phyloP scores from a whole-genome alignment of 306 rosid species.

The Fagus sylvatica region DNA sequence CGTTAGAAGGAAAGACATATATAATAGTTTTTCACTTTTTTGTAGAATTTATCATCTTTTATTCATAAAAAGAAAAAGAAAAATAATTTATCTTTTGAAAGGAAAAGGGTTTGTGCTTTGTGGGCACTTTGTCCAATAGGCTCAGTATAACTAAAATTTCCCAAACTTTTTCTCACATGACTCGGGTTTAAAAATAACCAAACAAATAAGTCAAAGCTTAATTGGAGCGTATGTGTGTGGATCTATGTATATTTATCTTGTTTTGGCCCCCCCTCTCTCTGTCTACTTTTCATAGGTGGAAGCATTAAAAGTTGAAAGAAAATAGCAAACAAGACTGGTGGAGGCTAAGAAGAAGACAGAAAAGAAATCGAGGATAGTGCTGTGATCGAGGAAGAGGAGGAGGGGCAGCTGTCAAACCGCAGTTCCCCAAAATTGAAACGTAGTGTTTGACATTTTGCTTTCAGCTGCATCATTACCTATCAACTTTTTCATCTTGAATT shows the following conservation, averaged over 20 bases:
- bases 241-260: too few relatives aligned
- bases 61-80: too few relatives aligned
- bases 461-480: constrained; percentile 48
- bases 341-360: neutral
- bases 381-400: constrained; percentile 38
- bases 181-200: too few relatives aligned
- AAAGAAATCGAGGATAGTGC: constrained; percentile 4
- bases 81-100: too few relatives aligned
- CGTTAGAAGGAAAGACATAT: neutral
- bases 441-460: constrained; percentile 97
- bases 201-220: too few relatives aligned
- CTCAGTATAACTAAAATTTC: too few relatives aligned
- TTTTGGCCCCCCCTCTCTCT: too few relatives aligned
- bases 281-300: neutral
- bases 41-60: too few relatives aligned
- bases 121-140: too few relatives aligned
- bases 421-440: constrained; percentile 50
- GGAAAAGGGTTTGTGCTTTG: too few relatives aligned
- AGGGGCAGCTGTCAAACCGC: constrained; percentile 54
- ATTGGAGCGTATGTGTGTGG: too few relatives aligned
- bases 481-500: constrained; percentile 55
- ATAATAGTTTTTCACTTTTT: neutral
- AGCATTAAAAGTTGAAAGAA: neutral
- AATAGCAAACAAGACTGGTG: neutral
- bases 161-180: too few relatives aligned